phyloP scores from a whole-genome alignment of 306 rosid species.

The Dryas alaskensis region DNA sequence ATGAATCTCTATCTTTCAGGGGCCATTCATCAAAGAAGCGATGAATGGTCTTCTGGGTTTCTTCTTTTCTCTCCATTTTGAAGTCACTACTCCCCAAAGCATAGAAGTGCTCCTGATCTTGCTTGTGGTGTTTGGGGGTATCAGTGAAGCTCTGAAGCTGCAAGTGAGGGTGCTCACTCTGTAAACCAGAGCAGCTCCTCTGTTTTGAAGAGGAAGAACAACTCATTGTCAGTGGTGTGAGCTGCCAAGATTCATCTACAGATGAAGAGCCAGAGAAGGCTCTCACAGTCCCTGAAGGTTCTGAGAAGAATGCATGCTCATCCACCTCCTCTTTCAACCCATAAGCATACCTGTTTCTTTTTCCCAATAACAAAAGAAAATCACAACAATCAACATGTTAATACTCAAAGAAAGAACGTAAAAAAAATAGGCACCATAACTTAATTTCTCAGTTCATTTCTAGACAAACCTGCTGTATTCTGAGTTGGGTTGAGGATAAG shows the following conservation, averaged over 20 bases:
- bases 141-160: constrained; percentile 55
- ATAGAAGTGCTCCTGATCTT: constrained; percentile 37
- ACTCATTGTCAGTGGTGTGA: constrained; percentile 81
- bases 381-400: not conserved
- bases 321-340: constrained; percentile 74
- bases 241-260: constrained; percentile 71
- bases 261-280: constrained; percentile 71
- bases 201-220: constrained; percentile 67
- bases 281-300: constrained; percentile 72
- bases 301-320: constrained; percentile 87
- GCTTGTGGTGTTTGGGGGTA: constrained; percentile 30
- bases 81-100: constrained; percentile 33
- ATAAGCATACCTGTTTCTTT: constrained; percentile 61
- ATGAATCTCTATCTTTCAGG: constrained; percentile 54
- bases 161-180: constrained; percentile 58
- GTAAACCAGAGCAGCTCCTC: constrained; percentile 55
- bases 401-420: not conserved
- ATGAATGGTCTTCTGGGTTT: constrained; percentile 77
- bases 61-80: constrained; percentile 48
- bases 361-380: constrained; percentile 4
- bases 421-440: not conserved
- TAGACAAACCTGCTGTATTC: constrained; percentile 72
- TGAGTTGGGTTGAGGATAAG: constrained; percentile 46
- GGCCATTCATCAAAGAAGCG: constrained; percentile 97
- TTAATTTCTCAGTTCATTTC: not conserved